A percentile compares a stretch with the other conserved stretches of the same genome.
Evolutionary conservation across 352 stramenopile genomes (phyloP).

Genomic region (Globisporangium mamillatum): DNA sequence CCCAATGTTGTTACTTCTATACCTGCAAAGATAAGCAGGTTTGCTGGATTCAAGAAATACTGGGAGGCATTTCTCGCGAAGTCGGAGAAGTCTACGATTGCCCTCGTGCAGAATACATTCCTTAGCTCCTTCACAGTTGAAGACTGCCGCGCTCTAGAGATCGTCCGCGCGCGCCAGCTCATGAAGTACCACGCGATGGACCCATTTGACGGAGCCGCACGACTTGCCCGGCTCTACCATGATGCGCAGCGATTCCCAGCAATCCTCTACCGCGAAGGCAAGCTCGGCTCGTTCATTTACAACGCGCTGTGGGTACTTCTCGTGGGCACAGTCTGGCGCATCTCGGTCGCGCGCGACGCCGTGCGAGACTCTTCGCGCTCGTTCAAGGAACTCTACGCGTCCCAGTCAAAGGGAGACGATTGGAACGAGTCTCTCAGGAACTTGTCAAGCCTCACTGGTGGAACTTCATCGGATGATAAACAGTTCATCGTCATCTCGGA

Average conservation of each 20-base stretch:
- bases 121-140: neutral
- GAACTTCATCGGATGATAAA: neutral
- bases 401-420: slow-evolving; percentile 17
- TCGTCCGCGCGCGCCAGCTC: slow-evolving; percentile 16
- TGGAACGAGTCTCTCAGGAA: neutral
- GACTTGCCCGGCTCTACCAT: slow-evolving; percentile 21
- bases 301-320: slow-evolving; percentile 20
- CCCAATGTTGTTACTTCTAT: neutral
- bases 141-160: slow-evolving; percentile 20
- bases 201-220: slow-evolving; percentile 30
- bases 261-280: slow-evolving; percentile 20
- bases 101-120: slow-evolving; percentile 1
- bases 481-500: slow-evolving; percentile 6
- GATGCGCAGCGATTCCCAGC: slow-evolving; percentile 16
- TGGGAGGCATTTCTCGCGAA: neutral
- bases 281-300: slow-evolving; percentile 15
- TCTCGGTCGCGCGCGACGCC: slow-evolving; percentile 26
- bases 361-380: slow-evolving; percentile 24
- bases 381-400: slow-evolving; percentile 22
- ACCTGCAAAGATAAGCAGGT: neutral
- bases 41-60: neutral
- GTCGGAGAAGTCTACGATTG: slow-evolving; percentile 4
- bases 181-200: slow-evolving; percentile 29
- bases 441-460: neutral
- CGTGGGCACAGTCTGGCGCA: slow-evolving; percentile 25